phyloP scores from a whole-genome alignment of 2,329 filamentous ascomycete genomes.

The Furcasterigmium furcatum region DNA sequence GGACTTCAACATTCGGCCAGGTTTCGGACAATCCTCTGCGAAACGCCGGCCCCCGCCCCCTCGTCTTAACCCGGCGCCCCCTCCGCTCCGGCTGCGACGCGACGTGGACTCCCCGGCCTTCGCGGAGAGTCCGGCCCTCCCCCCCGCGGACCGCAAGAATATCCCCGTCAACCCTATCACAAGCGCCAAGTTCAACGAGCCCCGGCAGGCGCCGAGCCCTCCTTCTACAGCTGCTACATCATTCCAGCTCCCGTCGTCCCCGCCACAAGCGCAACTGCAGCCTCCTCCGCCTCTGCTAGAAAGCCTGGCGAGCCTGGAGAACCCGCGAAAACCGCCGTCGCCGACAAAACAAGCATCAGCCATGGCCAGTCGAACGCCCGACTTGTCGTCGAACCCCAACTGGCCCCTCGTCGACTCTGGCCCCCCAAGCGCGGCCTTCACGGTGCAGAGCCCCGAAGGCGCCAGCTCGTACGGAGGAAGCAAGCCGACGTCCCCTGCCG shows the following conservation, averaged over 20 bases:
- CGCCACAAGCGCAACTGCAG: not conserved
- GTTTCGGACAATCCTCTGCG: conserved; percentile 5
- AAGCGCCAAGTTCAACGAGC: not conserved
- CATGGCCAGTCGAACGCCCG: not conserved
- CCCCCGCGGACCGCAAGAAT: not conserved
- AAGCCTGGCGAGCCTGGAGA: not conserved
- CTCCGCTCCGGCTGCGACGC: conserved; percentile 1
- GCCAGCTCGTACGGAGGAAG: not conserved
- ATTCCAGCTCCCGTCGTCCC: not conserved
- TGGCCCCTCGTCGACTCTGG: not conserved
- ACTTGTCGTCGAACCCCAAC: not conserved
- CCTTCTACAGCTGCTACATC: not conserved
- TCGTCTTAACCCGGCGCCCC: not conserved
- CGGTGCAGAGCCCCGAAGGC: not conserved
- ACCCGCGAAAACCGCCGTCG: not conserved
- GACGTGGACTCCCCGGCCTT: not conserved
- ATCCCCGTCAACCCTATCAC: not conserved
- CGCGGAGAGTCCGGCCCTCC: not conserved
- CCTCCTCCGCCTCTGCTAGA: not conserved
- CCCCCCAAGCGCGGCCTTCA: not conserved
- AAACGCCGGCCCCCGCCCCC: conserved; percentile 11
- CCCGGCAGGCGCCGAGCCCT: not conserved
- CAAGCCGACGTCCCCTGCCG: not conserved
- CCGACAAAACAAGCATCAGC: too few species aligned
- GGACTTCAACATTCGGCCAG: conserved; percentile 1